Evolutionary conservation across 768 basidiomycete species (phyloP).

Genomic region (Stropharia rugosoannulata): DNA sequence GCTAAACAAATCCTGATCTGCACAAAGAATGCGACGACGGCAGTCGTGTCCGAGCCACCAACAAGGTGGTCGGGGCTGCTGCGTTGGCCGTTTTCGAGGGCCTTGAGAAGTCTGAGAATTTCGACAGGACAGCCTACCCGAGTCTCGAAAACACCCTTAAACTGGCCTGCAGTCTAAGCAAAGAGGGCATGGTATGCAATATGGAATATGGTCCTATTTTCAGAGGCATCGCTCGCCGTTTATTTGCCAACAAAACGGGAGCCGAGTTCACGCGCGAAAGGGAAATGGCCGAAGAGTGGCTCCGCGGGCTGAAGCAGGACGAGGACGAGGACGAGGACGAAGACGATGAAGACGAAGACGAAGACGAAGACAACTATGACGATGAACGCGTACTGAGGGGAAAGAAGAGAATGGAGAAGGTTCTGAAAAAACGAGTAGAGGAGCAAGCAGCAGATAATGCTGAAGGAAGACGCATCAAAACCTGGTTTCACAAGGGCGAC

Average conservation of each 20-base stretch:
- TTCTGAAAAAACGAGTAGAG: not conserved
- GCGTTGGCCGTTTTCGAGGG: constrained; percentile 31
- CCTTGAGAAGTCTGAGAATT: too few relatives aligned
- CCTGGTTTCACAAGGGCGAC: constrained; percentile 30
- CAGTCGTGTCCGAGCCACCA: too few relatives aligned
- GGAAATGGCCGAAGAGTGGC: constrained; percentile 32
- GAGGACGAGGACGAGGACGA: constrained; percentile 9
- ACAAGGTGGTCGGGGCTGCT: constrained; percentile 32
- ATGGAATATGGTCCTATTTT: constrained; percentile 28
- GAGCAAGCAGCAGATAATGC: not conserved
- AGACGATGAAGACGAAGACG: not conserved
- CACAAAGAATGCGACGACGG: too few relatives aligned
- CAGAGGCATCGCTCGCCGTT: constrained; percentile 31
- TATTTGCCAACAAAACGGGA: constrained; percentile 28
- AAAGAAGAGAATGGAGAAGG: constrained; percentile 19
- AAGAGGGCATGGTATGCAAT: constrained; percentile 17
- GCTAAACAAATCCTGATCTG: too few relatives aligned
- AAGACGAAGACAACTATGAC: constrained; percentile 14
- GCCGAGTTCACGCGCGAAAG: constrained; percentile 27
- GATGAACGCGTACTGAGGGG: constrained; percentile 15
- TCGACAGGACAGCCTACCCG: constrained; percentile 28
- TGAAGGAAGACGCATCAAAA: constrained; percentile 8
- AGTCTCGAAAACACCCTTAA: constrained; percentile 32
- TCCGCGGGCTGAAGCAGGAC: constrained; percentile 18
- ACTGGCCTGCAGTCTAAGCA: constrained; percentile 26